Base-by-base conservation (phyloP, 164 flowering plant species). In the Paratinospora sagittata region DNA sequence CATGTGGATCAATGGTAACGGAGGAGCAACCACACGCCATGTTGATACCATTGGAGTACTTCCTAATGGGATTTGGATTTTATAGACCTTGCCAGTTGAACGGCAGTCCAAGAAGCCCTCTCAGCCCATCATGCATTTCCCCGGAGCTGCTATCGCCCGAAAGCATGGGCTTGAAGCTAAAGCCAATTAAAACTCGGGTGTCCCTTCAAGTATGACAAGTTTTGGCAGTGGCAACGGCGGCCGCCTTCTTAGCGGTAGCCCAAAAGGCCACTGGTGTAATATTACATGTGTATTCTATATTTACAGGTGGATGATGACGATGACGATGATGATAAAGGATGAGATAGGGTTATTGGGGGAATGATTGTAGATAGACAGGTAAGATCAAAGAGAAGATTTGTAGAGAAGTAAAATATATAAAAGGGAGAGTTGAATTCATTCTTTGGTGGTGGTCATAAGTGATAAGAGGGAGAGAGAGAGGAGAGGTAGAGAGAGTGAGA, bases 1-100 rank as follows among this genome's bases (percentile, higher is more conserved):
- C 91, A n/a, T 94, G 98, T 74, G 98, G 98, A 68, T 90, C 98
- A 30, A 82, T 92, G 92, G 98, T 94, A 78, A 94, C 98, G 24
- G 97, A 94, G 61, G 98, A 94, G 81, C 97, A 94, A 76, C 98
- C 97, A 11, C 95, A 90, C 79, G 98, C 97, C 62, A 94, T 92
- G 98, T 78, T 94, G 78, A 88, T 92, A 69, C 98, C 98, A 0
- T 72, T 94, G 88, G 97, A 92, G 83, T 94, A 85, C 77, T 94
- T 94, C 81, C 74, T 94, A 11, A 90, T 94, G 96, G 97, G 98
- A 14, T 94, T 88, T 27, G 98, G 98, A 27, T 74, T 94, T 27
- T 87, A 86, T 71, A 75, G 90, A 67, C 90, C 97, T 7, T 71
- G 75, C 77, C 80, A 79, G 17, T 45, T 86, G 58, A 86, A 69